phyloP scores from a whole-genome alignment of 345 rosid genomes.

The Triadica sebifera region DNA sequence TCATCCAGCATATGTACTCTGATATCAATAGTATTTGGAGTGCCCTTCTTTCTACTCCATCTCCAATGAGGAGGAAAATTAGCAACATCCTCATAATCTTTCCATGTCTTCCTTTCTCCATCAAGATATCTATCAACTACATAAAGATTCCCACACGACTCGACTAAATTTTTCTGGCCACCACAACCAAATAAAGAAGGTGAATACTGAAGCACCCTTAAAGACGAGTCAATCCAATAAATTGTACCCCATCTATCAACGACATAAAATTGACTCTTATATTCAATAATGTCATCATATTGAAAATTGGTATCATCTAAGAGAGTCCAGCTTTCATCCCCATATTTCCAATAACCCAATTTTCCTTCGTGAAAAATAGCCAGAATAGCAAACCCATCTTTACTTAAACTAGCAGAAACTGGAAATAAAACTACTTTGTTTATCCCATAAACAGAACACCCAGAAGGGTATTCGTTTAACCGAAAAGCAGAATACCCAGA shows the following conservation, averaged over 20 bases:
- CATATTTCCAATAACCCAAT: constrained; percentile 27
- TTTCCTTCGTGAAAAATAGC: constrained; percentile 26
- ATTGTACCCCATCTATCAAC: constrained; percentile 27
- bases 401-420: not conserved
- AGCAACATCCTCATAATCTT: not conserved
- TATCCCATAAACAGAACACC: constrained; percentile 8
- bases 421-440: constrained; percentile 21
- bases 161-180: constrained; percentile 19
- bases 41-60: not conserved
- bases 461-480: no score
- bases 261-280: constrained; percentile 23
- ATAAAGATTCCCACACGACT: constrained; percentile 28
- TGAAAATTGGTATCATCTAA: constrained; percentile 15
- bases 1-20: constrained; percentile 28
- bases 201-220: constrained; percentile 22
- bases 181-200: constrained; percentile 27
- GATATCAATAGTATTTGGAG: constrained; percentile 7
- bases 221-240: constrained; percentile 24
- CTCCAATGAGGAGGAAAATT: not conserved
- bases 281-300: constrained; percentile 25
- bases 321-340: constrained; percentile 24
- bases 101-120: constrained; percentile 4
- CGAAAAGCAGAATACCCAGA: no score
- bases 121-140: constrained; percentile 29
- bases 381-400: not conserved